Conservation (phyloP, 2,329 filamentous ascomycete genomes). For the Fusarium clavum region DNA sequence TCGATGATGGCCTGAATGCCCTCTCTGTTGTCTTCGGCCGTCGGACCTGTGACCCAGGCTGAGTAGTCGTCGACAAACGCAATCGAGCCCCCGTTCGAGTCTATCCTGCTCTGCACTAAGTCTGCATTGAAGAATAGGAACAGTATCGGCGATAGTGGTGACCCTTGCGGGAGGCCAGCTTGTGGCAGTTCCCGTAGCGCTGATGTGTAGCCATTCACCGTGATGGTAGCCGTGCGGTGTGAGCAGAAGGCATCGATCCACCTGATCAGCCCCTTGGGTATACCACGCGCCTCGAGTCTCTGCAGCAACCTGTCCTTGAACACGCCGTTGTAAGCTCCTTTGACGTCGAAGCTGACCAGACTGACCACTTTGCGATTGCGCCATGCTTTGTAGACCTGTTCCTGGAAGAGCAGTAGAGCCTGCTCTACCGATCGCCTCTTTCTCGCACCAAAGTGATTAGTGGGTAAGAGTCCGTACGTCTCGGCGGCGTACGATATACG, state of each 20-base stretch:
- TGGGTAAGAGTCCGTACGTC: background rate
- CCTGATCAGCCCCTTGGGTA: background rate
- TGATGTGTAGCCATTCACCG: background rate
- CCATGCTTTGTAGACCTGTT: background rate
- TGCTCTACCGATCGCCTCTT: background rate
- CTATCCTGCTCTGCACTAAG: background rate
- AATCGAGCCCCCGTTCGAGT: background rate
- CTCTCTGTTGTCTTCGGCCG: background rate
- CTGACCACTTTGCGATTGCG: background rate
- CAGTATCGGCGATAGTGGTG: background rate
- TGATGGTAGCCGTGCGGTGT: background rate
- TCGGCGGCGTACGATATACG: background rate
- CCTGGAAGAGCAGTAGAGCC: background rate
- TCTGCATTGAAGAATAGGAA: constrained; percentile 17
- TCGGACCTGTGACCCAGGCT: background rate
- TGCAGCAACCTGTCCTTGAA: background rate
- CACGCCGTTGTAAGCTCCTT: background rate
- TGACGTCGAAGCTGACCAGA: background rate
- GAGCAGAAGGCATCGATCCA: background rate
- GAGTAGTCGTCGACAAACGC: background rate
- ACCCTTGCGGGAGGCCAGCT: constrained; percentile 1
- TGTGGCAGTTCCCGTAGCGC: background rate
- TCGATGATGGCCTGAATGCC: background rate
- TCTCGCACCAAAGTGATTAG: background rate
- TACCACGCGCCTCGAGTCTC: background rate